phyloP scores from a whole-genome alignment of 371 early-diverging fungal genomes.

The Actinomucor elegans region DNA sequence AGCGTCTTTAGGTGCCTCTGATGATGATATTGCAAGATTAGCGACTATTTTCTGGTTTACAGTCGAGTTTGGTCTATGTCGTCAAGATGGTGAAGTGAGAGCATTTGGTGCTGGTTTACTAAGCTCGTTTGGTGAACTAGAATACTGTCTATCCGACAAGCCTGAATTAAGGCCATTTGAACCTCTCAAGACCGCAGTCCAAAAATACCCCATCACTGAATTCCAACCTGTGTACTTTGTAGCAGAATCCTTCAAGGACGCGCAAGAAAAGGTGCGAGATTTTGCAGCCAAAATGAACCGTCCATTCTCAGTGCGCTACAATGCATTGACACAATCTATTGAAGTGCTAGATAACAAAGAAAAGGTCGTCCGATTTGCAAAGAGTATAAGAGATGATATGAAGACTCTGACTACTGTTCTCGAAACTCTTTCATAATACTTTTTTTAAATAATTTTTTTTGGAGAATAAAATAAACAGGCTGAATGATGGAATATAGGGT shows the following conservation, averaged over 20 bases:
- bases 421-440: slow-evolving; percentile 45
- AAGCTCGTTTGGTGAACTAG: slow-evolving; percentile 96
- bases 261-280: slow-evolving; percentile 88
- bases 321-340: slow-evolving; percentile 87
- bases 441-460: too few relatives aligned
- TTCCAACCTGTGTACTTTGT: slow-evolving; percentile 97
- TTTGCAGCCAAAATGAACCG: slow-evolving; percentile 78
- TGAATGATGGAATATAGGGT: too few relatives aligned
- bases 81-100: slow-evolving; percentile 76
- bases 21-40: slow-evolving; percentile 88
- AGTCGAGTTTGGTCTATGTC: slow-evolving; percentile 93
- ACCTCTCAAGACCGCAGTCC: slow-evolving; percentile 76
- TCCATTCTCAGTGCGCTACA: slow-evolving; percentile 91
- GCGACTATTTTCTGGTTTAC: slow-evolving; percentile 95
- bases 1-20: slow-evolving; percentile 91
- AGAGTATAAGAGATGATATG: slow-evolving; percentile 74
- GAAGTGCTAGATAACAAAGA: slow-evolving; percentile 86
- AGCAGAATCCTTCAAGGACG: slow-evolving; percentile 91
- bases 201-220: slow-evolving; percentile 90
- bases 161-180: slow-evolving; percentile 85
- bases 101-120: slow-evolving; percentile 96
- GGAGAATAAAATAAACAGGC: too few relatives aligned
- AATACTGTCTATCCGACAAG: slow-evolving; percentile 81
- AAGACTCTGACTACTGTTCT: slow-evolving; percentile 70
- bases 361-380: slow-evolving; percentile 77